phyloP scores from a whole-genome alignment of 768 basidiomycete species.

The Macrolepiota fuliginosa region DNA sequence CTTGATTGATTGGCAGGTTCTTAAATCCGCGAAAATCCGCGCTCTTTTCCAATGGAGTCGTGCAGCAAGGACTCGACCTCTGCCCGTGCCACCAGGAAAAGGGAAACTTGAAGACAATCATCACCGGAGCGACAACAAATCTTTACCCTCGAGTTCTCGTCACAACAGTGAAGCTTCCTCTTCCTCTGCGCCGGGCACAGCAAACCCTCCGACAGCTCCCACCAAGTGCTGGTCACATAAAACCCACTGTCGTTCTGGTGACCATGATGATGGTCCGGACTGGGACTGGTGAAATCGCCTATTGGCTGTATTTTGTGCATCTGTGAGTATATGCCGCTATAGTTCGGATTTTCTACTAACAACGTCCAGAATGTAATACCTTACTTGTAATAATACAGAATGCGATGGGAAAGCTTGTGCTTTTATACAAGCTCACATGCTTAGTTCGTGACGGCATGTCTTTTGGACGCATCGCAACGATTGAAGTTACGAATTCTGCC shows the following conservation, averaged over 20 bases:
- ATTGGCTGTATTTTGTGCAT: not conserved
- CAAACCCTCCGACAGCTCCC: not conserved
- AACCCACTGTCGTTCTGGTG: not conserved
- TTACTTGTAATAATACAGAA: conserved; percentile 3
- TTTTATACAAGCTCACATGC: conserved; percentile 11
- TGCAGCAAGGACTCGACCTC: not conserved
- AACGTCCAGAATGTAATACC: conserved; percentile 3
- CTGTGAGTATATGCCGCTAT: not conserved
- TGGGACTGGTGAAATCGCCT: conserved; percentile 13
- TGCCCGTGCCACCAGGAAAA: not conserved
- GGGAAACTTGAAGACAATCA: not conserved
- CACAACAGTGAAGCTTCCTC: not conserved
- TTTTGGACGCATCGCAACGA: not conserved
- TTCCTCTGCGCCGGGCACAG: not conserved
- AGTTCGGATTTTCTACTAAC: conserved; percentile 1
- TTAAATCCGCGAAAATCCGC: conserved; percentile 1
- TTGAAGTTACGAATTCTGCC: not conserved
- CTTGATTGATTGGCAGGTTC: not conserved
- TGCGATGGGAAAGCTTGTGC: conserved; percentile 4
- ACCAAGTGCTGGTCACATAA: not conserved
- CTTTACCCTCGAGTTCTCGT: not conserved
- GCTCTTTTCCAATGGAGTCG: conserved; percentile 10
- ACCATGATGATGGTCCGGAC: conserved; percentile 6
- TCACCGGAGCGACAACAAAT: not conserved
- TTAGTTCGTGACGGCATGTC: not conserved